Base-by-base conservation (phyloP, 768 basidiomycete genomes). In the Lentinula lateritia region DNA sequence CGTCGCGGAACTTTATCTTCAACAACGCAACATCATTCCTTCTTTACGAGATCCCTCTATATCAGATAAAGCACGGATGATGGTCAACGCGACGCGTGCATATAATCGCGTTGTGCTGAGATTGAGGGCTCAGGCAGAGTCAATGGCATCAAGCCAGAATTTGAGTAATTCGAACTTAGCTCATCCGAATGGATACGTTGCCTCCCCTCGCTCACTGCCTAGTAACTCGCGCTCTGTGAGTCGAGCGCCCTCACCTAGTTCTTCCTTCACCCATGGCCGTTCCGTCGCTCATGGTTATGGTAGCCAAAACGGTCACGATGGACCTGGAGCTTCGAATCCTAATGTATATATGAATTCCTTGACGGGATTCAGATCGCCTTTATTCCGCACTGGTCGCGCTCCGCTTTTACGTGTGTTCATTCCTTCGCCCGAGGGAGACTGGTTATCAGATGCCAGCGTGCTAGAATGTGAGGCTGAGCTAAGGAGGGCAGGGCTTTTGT, bases 391-490 rank as follows among this genome's bases (percentile, higher is more conserved):
- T 8, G 81, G 86, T 15, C 86, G 91, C 13, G 92, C 93, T 2
- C 90, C 91, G 23, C 75, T 93, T 18, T 68, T 94, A 64, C 77
- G 90, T 20, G 89, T 92, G 39, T 94, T 93, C 67, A 89, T 95
- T 3, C 93, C 92, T 18, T 91, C 89, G 8, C 89, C 89, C 0
- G 91, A 92, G 58, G 92, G 92, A 6, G 87, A 89, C 64, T 95
- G 92, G 92, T 75, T 95, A 50, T 88, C 88, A 9, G 92, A 94
- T 71, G 79, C 83, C 65, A 88, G 90, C 61, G 86, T 95, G 18
- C 67, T 56, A n/a, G 88, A 89, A 66, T 93, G 92, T 69, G 93
- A 95, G 71, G 83, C 81, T 1, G 93, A 95, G 75, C 78, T 90
- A 65, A 84, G 83, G 64, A 77, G 83, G 10, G 86, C 90, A 7